Conservation (phyloP, 306 rosid species). For the Vigna mungo region DNA sequence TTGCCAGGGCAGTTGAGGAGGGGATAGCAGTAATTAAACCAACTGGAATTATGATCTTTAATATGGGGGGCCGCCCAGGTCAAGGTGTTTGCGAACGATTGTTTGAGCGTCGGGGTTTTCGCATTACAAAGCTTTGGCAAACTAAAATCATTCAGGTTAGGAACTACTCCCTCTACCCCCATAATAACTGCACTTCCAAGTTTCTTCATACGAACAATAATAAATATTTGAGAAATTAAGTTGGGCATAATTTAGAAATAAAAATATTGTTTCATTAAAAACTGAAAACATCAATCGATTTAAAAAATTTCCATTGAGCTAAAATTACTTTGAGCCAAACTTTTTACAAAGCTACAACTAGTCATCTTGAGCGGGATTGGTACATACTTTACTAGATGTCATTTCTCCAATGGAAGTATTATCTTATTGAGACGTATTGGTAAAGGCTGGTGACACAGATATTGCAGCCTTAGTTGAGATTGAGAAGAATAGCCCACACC, state of each 20-base stretch:
- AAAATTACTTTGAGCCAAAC: too few species aligned
- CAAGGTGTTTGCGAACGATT: conserved; percentile 89
- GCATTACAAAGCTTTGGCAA: conserved; percentile 91
- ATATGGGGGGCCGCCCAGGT: conserved; percentile 99
- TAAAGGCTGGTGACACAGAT: conserved; percentile 95
- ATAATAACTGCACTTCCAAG: too few species aligned
- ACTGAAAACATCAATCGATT: too few species aligned
- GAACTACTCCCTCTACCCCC: neutral
- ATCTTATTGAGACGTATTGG: conserved; percentile 46
- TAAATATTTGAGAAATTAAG: too few species aligned
- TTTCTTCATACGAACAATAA: too few species aligned
- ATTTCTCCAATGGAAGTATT: conserved; percentile 35
- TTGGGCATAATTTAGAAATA: too few species aligned
- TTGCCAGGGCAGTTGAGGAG: conserved; percentile 99
- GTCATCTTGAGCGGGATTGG: too few species aligned
- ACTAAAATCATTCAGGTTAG: conserved; percentile 95
- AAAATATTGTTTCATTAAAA: too few species aligned
- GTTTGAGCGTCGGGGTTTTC: conserved; percentile 96
- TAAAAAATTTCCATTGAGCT: too few species aligned
- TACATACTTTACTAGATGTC: conserved; percentile 27
- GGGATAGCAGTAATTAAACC: conserved; percentile 93
- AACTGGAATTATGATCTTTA: conserved; percentile 90
- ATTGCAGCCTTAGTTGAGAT: conserved; percentile 95
- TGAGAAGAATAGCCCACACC: conserved; percentile 97
- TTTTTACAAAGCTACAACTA: too few species aligned